phyloP scores from a whole-genome alignment of 2,329 filamentous ascomycete species.

The Fusarium pilosicola region DNA sequence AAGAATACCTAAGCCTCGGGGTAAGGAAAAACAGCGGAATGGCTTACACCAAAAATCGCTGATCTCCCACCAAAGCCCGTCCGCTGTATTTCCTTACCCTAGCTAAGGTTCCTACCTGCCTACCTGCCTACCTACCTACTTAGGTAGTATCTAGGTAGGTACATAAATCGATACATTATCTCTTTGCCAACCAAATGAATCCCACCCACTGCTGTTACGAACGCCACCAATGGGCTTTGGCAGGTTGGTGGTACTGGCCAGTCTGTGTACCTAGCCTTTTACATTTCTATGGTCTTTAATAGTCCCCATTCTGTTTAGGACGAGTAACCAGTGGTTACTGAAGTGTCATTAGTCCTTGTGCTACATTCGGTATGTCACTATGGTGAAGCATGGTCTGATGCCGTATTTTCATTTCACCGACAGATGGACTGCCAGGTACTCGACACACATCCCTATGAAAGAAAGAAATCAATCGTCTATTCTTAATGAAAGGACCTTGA shows the following conservation, averaged over 20 bases:
- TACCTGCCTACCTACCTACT: no score
- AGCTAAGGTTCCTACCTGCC: no score
- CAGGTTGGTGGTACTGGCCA: conserved; percentile 1
- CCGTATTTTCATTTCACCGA: conserved; percentile 12
- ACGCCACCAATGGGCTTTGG: not conserved
- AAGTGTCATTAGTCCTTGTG: not conserved
- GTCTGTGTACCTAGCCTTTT: not conserved
- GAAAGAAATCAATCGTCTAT: not conserved
- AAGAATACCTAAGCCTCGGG: not conserved
- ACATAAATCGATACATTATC: conserved; percentile 21
- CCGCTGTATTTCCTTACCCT: no score
- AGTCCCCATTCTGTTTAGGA: not conserved
- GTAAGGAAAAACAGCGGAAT: no score
- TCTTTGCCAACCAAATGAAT: no score
- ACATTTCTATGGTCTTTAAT: not conserved
- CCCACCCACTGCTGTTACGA: conserved; percentile 24
- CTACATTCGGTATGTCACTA: not conserved
- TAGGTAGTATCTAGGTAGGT: not conserved
- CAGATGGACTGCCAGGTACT: conserved; percentile 16
- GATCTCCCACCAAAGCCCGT: no score
- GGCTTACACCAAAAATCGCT: no score
- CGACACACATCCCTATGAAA: not conserved
- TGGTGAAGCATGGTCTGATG: conserved; percentile 14
- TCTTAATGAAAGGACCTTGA: not conserved
- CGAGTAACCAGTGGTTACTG: not conserved